Percentiles rank a stretch among this genome's conserved stretches.
Conservation (phyloP, 371 early-diverging fungal species). For the Mucor plumbeus region DNA sequence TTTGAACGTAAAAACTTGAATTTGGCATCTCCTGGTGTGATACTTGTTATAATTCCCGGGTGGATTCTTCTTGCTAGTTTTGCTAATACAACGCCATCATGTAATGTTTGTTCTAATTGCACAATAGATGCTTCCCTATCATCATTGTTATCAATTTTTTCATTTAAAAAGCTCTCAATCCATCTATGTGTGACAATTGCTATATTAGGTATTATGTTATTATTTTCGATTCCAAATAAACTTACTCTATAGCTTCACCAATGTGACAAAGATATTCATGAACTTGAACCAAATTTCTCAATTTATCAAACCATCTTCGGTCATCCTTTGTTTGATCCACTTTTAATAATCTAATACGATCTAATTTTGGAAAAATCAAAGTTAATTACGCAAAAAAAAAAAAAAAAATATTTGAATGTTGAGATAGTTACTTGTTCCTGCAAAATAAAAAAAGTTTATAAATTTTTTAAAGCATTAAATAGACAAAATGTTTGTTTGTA, state of each 20-base stretch:
- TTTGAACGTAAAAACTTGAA: constrained; percentile 98
- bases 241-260: constrained; percentile 98
- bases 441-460: constrained; percentile 1
- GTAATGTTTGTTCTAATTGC: constrained; percentile 87
- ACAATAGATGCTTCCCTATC: constrained; percentile 60
- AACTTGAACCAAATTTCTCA: constrained; percentile 89
- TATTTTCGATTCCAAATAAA: not conserved
- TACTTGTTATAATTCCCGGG: constrained; percentile 80
- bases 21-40: constrained; percentile 72
- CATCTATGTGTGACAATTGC: constrained; percentile 66
- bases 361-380: constrained; percentile 27
- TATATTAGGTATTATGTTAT: constrained; percentile 18
- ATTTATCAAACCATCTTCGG: constrained; percentile 90
- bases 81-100: constrained; percentile 96
- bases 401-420: not conserved
- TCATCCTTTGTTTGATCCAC: constrained; percentile 52
- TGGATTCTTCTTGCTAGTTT: constrained; percentile 88
- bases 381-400: not conserved
- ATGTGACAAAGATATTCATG: constrained; percentile 99
- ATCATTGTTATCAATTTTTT: constrained; percentile 67
- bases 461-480: too few species aligned
- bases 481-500: not conserved
- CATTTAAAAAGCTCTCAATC: constrained; percentile 92
- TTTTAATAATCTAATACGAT: constrained; percentile 65
- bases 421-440: constrained; percentile 22